Evolutionary conservation across 495 filamentous ascomycete genomes (phyloP).

Genomic region (Trichoderma parareesei): DNA sequence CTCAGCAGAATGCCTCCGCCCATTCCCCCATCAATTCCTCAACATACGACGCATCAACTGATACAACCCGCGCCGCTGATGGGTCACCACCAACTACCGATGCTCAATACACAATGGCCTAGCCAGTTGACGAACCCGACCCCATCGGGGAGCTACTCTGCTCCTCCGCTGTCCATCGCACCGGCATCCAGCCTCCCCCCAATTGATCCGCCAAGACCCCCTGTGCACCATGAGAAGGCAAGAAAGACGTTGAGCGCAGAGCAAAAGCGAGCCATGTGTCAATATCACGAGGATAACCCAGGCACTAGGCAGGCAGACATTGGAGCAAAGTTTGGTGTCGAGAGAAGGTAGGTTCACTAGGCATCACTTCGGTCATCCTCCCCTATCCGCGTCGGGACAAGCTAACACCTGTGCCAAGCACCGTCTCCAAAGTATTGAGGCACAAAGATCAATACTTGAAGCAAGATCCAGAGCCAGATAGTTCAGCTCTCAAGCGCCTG

Average conservation of each 20-base stretch:
- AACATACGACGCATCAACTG: slow-evolving; percentile 28
- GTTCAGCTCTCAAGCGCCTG: slow-evolving; percentile 77
- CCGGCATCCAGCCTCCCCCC: slow-evolving; percentile 40
- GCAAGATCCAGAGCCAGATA: slow-evolving; percentile 48
- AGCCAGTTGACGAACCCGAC: slow-evolving; percentile 57
- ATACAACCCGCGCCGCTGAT: slow-evolving; percentile 25
- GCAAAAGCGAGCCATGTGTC: slow-evolving; percentile 87
- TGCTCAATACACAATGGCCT: slow-evolving; percentile 59
- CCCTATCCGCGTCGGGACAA: slow-evolving; percentile 15
- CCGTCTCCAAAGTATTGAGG: slow-evolving; percentile 93
- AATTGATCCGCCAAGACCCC: slow-evolving; percentile 43
- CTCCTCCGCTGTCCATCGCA: slow-evolving; percentile 34
- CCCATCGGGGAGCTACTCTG: slow-evolving; percentile 27
- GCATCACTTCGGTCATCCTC: not conserved
- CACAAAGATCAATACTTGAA: slow-evolving; percentile 92
- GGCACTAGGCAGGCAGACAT: slow-evolving; percentile 97
- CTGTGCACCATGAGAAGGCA: slow-evolving; percentile 47
- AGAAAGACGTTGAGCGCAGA: slow-evolving; percentile 89
- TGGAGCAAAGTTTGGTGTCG: slow-evolving; percentile 92
- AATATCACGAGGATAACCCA: slow-evolving; percentile 91
- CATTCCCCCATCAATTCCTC: slow-evolving; percentile 22
- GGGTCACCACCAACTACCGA: slow-evolving; percentile 40
- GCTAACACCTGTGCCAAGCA: slow-evolving; percentile 47
- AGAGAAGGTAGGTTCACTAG: slow-evolving; percentile 70
- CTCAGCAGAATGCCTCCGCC: slow-evolving; percentile 37